Conservation (phyloP, 23 red algal species). For the Pyropia yezoensis region DNA sequence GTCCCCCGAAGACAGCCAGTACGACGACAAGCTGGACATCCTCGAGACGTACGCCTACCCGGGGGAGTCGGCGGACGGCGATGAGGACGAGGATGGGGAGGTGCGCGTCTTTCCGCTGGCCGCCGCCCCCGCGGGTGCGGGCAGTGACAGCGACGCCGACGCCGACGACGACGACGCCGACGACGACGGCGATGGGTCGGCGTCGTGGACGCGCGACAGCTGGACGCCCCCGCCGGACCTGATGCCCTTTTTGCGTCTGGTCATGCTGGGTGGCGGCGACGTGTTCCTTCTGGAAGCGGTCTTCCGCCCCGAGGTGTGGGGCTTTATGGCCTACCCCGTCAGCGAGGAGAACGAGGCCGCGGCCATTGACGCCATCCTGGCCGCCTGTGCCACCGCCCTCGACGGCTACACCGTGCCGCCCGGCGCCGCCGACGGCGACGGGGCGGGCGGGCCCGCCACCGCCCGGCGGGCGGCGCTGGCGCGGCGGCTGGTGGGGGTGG, state of each 20-base stretch:
- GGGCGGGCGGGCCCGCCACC: too few species aligned
- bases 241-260: slow-evolving; percentile 70
- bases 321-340: slow-evolving; percentile 61
- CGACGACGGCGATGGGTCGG: too few species aligned
- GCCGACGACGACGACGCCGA: too few species aligned
- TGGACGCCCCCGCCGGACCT: slow-evolving; percentile 33
- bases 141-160: not conserved
- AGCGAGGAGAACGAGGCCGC: slow-evolving; percentile 73
- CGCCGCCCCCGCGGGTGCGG: slow-evolving; percentile 1
- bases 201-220: slow-evolving; percentile 4
- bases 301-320: slow-evolving; percentile 80
- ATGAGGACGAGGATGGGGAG: slow-evolving; percentile 6
- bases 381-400: slow-evolving; percentile 57
- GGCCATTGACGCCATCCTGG: slow-evolving; percentile 55
- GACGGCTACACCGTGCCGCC: slow-evolving; percentile 13
- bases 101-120: slow-evolving; percentile 31
- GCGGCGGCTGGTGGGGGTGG: slow-evolving; percentile 20
- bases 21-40: slow-evolving; percentile 88
- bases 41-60: slow-evolving; percentile 13
- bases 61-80: not conserved
- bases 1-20: slow-evolving; percentile 47
- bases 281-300: slow-evolving; percentile 81
- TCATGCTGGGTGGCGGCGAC: slow-evolving; percentile 59
- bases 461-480: slow-evolving; percentile 25
- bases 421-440: not conserved